A percentile compares a stretch with the other conserved stretches of the same genome.
Evolutionary conservation across 768 basidiomycete genomes (phyloP).

Genomic region (Nevesoporus exiguus): DNA sequence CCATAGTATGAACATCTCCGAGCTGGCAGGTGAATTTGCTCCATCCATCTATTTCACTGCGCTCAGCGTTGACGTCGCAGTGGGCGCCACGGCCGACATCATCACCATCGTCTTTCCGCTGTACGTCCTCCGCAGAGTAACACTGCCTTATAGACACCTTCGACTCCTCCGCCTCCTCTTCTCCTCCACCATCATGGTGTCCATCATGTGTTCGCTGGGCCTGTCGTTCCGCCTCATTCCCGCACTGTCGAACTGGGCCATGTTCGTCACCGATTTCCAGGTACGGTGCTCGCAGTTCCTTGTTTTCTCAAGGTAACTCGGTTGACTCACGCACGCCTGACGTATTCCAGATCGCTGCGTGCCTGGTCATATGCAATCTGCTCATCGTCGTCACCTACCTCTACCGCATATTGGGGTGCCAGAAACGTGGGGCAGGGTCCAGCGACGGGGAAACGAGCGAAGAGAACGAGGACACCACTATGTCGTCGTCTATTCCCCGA

Average conservation of each 20-base stretch:
- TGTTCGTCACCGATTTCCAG: conserved; percentile 6
- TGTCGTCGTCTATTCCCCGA: not conserved
- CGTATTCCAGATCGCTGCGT: conserved; percentile 11
- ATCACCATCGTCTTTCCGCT: conserved; percentile 1
- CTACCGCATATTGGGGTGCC: conserved; percentile 17
- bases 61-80: not conserved
- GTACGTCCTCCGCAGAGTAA: conserved; percentile 6
- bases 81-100: not conserved
- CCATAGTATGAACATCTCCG: not conserved
- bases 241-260: not conserved
- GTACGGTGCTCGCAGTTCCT: not conserved
- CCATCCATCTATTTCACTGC: not conserved
- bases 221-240: not conserved
- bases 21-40: conserved; percentile 4
- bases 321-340: not conserved
- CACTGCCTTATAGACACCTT: not conserved
- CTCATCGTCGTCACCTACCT: conserved; percentile 25
- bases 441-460: not conserved
- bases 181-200: not conserved
- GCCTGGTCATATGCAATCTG: conserved; percentile 21
- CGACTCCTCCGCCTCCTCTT: conserved; percentile 14
- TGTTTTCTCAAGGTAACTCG: no score
- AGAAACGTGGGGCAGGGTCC: no score
- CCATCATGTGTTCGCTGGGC: not conserved
- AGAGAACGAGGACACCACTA: not conserved